Conservation (phyloP, 1,284 basidiomycete species). For the Chiua sp. region DNA sequence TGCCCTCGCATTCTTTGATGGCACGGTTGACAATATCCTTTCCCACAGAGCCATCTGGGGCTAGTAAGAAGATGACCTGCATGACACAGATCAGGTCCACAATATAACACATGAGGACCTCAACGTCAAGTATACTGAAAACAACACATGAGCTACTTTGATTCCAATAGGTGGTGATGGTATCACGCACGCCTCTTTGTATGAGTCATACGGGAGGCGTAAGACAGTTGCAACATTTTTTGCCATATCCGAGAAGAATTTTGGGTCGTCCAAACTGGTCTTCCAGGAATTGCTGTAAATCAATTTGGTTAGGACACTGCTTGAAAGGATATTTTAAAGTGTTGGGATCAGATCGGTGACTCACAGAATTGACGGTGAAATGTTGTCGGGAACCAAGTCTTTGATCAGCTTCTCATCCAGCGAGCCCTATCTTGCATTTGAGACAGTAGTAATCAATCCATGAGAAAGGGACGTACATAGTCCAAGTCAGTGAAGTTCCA, state of each 20-base stretch:
- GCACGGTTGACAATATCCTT: background rate
- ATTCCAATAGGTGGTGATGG: background rate
- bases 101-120: slow-evolving; percentile 28
- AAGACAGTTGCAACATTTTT: slow-evolving; percentile 20
- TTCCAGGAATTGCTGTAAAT: too few species aligned
- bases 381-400: slow-evolving; percentile 10
- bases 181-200: slow-evolving; percentile 15
- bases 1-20: background rate
- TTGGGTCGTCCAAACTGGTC: too few species aligned
- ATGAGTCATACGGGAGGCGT: slow-evolving; percentile 1
- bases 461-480: slow-evolving; percentile 11
- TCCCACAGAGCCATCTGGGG: background rate
- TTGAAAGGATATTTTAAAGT: too few species aligned
- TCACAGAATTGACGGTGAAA: background rate
- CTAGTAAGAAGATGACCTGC: slow-evolving; percentile 25
- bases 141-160: background rate
- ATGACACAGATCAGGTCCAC: slow-evolving; percentile 30
- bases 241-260: too few species aligned
- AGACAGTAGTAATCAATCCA: background rate
- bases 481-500: slow-evolving; percentile 38
- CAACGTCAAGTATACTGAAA: slow-evolving; percentile 12
- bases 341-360: background rate
- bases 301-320: too few species aligned
- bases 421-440: slow-evolving; percentile 7
- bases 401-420: slow-evolving; percentile 11